Evolutionary conservation across 2,329 filamentous ascomycete genomes (phyloP), one percentile per base, ranked within the genome.

Genomic region (Dissoconium aciculare): DNA sequence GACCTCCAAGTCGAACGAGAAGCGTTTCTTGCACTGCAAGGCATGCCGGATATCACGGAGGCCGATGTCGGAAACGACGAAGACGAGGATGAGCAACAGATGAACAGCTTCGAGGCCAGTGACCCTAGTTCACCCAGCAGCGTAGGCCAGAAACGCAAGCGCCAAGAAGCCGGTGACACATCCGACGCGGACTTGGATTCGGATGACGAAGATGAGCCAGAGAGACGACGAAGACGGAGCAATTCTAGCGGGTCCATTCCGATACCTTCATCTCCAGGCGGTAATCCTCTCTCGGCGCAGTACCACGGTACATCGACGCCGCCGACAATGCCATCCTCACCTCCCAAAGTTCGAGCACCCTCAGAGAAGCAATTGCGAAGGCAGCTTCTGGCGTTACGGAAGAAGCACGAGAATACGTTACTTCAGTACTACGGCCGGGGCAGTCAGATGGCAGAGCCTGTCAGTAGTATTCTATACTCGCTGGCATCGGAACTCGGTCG

Each of bases 391-490:
- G 74, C 73, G 35, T 63, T 94, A 44, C 75, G 81, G 32, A 66
- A 71, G 37, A 78, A 85, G 45, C 76, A 94, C 42, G 81, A 93
- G 54, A 56, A 59, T 0, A 65, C 85, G 1, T 62, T 95, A 21
- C 72, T 78, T 29, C 68, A 72, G 39, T 95, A 98, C 57, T 94
- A 95, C 58, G 69, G 74, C 15, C 68, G 82, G 16, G 89, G 89
- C 24, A 77, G 81, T 3, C 92, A 84, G 2, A 94, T 92, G 51
- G 87, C 87, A 0, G 89, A 98, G 52, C 89, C 89, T 1, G 81
- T 95, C 33, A 89, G 85, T 0, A 92, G 85, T 1, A 77, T 95
- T 60, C 71, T 94, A 50, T 98, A 95, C 56, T 91, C 84, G 1
- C 66, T 98, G 10, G 89, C 87, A 1, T 93, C 85, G 1, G 89